These are phyloP conservation scores for Halophytophthora polymorphica DNA, from an alignment of 352 stramenopile genomes.

Conservation along the genomic window DNA sequence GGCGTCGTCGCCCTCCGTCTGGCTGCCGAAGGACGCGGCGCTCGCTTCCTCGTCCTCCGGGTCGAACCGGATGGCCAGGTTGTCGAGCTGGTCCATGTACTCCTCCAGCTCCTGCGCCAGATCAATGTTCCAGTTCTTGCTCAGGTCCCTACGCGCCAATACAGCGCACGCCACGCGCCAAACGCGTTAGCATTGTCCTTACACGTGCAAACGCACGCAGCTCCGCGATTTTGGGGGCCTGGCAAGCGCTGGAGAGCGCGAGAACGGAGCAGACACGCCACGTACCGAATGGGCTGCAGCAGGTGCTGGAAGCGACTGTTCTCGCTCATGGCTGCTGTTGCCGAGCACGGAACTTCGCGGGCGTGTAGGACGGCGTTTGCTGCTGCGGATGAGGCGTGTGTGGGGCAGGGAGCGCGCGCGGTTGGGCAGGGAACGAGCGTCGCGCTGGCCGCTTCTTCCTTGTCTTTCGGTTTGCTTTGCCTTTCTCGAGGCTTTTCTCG, in stretches of 20 bases:
- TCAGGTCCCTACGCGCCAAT: slow-evolving; percentile 70
- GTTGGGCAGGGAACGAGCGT: too few relatives aligned
- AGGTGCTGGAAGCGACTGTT: slow-evolving; percentile 80
- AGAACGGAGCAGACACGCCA: neutral
- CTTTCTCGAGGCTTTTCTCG: neutral
- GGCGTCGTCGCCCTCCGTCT: slow-evolving; percentile 5
- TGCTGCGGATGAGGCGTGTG: neutral
- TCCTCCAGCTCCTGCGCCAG: slow-evolving; percentile 87
- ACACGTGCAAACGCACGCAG: too few relatives aligned
- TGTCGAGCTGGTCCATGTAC: slow-evolving; percentile 88
- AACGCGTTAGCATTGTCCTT: neutral
- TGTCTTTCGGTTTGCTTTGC: neutral
- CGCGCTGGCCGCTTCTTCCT: neutral
- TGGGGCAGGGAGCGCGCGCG: too few relatives aligned
- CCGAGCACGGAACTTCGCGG: neutral
- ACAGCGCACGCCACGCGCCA: too few relatives aligned
- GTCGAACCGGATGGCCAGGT: slow-evolving; percentile 68
- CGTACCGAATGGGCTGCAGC: slow-evolving; percentile 82
- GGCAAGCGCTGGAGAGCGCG: too few relatives aligned
- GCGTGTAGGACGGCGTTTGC: neutral
- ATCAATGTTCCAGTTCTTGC: slow-evolving; percentile 91
- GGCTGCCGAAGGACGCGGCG: slow-evolving; percentile 13
- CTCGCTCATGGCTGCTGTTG: slow-evolving; percentile 32
- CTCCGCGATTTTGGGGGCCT: too few relatives aligned
- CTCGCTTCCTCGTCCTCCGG: slow-evolving; percentile 23